Percentiles rank a stretch among this genome's conserved stretches.
These are phyloP conservation scores for Cercospora zeae-maydis DNA, from an alignment of 2,329 filamentous ascomycete species.

Conservation along the genomic window DNA sequence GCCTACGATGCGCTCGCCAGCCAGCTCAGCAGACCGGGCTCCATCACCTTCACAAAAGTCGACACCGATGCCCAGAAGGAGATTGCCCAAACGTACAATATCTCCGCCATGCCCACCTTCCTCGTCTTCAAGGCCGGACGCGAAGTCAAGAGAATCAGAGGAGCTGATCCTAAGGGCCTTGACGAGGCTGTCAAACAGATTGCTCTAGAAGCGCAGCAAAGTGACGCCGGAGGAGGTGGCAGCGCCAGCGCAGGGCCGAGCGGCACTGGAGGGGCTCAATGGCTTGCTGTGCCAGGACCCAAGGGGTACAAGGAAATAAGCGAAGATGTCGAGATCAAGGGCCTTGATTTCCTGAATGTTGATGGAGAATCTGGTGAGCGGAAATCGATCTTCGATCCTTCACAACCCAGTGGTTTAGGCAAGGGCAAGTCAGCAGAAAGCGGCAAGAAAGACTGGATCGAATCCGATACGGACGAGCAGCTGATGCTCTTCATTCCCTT, in stretches of 20 bases:
- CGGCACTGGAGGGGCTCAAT: conserved; percentile 48
- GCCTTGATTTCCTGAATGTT: conserved; percentile 82
- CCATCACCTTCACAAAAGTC: conserved; percentile 82
- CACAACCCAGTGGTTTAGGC: conserved; percentile 61
- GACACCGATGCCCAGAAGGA: conserved; percentile 74
- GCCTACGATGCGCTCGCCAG: conserved; percentile 73
- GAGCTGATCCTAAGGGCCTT: conserved; percentile 69
- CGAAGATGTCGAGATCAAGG: conserved; percentile 71
- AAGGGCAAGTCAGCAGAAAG: conserved; percentile 54
- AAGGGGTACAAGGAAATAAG: conserved; percentile 82
- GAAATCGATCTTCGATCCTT: conserved; percentile 65
- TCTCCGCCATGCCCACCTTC: conserved; percentile 86
- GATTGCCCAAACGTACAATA: conserved; percentile 67
- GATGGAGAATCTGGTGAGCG: conserved; percentile 73
- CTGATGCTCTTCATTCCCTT: conserved; percentile 91
- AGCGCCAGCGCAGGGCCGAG: conserved; percentile 40
- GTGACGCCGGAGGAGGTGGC: conserved; percentile 22
- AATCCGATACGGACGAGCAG: conserved; percentile 96
- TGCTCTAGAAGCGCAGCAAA: conserved; percentile 56
- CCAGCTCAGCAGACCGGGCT: conserved; percentile 65
- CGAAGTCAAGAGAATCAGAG: conserved; percentile 44
- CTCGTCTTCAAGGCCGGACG: conserved; percentile 57
- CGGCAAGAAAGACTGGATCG: conserved; percentile 73
- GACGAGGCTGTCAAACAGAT: conserved; percentile 69
- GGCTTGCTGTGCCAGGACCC: conserved; percentile 72